These are phyloP conservation scores for Trametes sanguinea DNA, from an alignment of 768 basidiomycete genomes.

Conservation along the genomic window DNA sequence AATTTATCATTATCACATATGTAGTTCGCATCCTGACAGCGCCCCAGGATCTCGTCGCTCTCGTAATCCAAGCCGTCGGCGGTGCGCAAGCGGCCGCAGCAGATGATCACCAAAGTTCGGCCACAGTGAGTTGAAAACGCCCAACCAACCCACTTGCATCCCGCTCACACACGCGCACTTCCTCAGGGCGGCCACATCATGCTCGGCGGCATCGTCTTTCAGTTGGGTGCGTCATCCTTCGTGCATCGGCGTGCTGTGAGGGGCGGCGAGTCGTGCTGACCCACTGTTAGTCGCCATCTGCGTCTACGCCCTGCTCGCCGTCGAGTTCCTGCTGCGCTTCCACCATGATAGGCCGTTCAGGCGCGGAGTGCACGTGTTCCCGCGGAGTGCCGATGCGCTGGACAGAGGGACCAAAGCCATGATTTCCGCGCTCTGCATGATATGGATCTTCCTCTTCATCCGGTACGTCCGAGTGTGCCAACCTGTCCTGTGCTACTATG, in stretches of 20 bases:
- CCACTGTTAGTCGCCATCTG: constrained; percentile 35
- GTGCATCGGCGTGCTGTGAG: neutral
- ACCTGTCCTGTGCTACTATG: constrained; percentile 17
- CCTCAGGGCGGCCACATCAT: constrained; percentile 52
- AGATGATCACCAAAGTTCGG: constrained; percentile 21
- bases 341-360: constrained; percentile 37
- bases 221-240: constrained; percentile 43
- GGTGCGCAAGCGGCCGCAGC: constrained; percentile 48
- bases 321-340: constrained; percentile 49
- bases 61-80: constrained; percentile 64
- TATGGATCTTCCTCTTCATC: constrained; percentile 50
- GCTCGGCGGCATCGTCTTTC: constrained; percentile 65
- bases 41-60: constrained; percentile 51
- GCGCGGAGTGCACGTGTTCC: constrained; percentile 8
- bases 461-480: constrained; percentile 37
- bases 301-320: constrained; percentile 41
- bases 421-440: constrained; percentile 38
- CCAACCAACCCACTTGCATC: neutral
- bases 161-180: no score
- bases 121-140: constrained; percentile 26
- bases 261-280: neutral
- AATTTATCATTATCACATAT: neutral
- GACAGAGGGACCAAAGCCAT: constrained; percentile 34
- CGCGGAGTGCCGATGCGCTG: neutral
- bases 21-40: neutral